Base-by-base conservation (phyloP, 2,329 filamentous ascomycete species). In the Penicillium palitans region DNA sequence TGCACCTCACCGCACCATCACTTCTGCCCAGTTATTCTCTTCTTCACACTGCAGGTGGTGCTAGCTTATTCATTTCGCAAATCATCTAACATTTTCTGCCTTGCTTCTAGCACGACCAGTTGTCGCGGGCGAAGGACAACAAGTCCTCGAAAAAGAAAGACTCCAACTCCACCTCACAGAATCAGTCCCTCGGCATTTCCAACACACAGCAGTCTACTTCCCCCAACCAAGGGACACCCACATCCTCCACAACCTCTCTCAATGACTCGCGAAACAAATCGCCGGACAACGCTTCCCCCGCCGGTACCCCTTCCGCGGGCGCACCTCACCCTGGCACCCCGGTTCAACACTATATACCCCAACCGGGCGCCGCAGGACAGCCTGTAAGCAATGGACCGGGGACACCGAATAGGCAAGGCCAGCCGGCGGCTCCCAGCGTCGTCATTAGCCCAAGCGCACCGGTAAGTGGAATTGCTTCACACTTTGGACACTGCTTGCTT, bases 371-470 rank as follows among this genome's bases (percentile, higher is more conserved):
- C 21, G 64, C 65, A 56, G 69, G 68, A 57, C 72, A 76, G 61
- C 66, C 71, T 58, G 61, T 68, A 60, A 76, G 79, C 63, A 83
- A 83, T 75, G 82, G 84, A 66, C 73, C 75, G 41, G 83, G 79
- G 63, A 89, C 88, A 40, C 85, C 88, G 35, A 84, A 81, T 68
- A 83, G 89, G 71, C 81, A 85, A 67, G 84, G 84, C 57, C 79
- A 79, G 63, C 78, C 82, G 60, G 81, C 91, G 59, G 88, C 91
- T 45, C 93, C 93, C 24, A 96, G 91, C 70, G 93, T 98, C 60
- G 86, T 97, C 66, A 95, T 98, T 76, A 97, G 92, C 76, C 93
- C 93, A 54, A 98, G 93, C 72, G 90, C 91, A 75, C 92, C 93
- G 67, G 91, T 95, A 84, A 82, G 89, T 80, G 65, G 62, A 58